phyloP scores from a whole-genome alignment of 352 stramenopile species.

The Globisporangium cylindrosporum region DNA sequence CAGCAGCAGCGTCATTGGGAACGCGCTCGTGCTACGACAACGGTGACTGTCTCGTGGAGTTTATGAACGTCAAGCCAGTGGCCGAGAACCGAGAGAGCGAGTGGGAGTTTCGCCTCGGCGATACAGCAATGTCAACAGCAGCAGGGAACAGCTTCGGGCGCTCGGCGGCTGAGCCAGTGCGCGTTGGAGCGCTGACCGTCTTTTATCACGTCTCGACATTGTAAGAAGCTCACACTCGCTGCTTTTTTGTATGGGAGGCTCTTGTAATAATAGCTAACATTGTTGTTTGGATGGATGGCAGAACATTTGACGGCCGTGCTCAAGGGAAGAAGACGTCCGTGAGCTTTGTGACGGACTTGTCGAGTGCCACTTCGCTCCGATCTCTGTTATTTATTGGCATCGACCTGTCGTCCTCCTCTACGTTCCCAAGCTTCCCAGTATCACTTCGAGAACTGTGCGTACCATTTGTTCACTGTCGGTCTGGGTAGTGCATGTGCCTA shows the following conservation, averaged over 20 bases:
- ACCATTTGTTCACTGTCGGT: background rate
- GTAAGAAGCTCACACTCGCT: background rate
- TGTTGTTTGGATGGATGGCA: background rate
- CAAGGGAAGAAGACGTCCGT: background rate
- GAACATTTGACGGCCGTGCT: constrained; percentile 8
- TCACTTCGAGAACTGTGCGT: constrained; percentile 22
- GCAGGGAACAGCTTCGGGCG: background rate
- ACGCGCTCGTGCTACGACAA: constrained; percentile 2
- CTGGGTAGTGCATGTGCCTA: background rate
- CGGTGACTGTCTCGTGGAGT: constrained; percentile 10
- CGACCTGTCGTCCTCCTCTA: constrained; percentile 20
- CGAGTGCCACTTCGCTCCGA: constrained; percentile 4
- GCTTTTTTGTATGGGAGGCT: background rate
- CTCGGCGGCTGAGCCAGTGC: background rate
- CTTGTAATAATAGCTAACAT: background rate
- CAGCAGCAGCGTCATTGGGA: constrained; percentile 2
- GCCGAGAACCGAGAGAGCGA: background rate
- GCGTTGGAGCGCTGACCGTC: background rate
- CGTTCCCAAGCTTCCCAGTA: constrained; percentile 22
- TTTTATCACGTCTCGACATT: background rate
- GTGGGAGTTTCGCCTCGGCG: background rate
- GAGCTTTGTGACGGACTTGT: constrained; percentile 1
- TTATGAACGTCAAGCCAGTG: constrained; percentile 1
- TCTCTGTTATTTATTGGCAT: constrained; percentile 34
- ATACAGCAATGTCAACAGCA: background rate